Conservation (phyloP, 345 rosid species). For the Nephelium lappaceum region DNA sequence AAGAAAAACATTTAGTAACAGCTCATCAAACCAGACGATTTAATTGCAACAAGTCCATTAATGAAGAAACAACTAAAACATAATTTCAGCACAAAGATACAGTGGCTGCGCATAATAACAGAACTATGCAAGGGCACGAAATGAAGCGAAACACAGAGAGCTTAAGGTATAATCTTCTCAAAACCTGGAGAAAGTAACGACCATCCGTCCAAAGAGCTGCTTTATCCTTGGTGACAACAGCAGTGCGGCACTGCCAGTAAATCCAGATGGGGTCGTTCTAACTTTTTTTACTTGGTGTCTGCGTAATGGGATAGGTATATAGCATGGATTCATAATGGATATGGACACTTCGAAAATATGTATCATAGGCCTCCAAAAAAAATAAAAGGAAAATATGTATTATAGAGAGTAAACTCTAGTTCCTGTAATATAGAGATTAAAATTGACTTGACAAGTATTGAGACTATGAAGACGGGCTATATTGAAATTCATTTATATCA, state of each 20-base stretch:
- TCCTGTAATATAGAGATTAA: background rate
- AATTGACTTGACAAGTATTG: too few species aligned
- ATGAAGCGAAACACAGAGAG: background rate
- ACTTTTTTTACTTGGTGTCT: too few species aligned
- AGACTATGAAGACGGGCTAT: too few species aligned
- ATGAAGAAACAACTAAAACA: too few species aligned
- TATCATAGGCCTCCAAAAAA: too few species aligned
- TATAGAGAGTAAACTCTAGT: background rate
- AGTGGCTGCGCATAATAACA: background rate
- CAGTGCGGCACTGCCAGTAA: constrained; percentile 95
- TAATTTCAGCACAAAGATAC: too few species aligned
- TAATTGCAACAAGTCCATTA: too few species aligned
- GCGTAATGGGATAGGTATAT: constrained; percentile 18
- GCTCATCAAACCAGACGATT: too few species aligned
- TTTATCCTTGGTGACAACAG: constrained; percentile 83
- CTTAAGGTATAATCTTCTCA: background rate
- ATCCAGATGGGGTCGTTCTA: constrained; percentile 52
- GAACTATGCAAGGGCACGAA: background rate
- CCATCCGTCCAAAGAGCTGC: constrained; percentile 99
- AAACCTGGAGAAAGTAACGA: constrained; percentile 97
- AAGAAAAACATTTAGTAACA: too few species aligned
- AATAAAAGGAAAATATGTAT: background rate
- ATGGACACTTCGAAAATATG: too few species aligned
- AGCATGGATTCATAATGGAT: background rate
- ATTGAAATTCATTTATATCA: too few species aligned